Evolutionary conservation across 2,329 filamentous ascomycete genomes (phyloP).

Genomic region (Aspergillus melleus): DNA sequence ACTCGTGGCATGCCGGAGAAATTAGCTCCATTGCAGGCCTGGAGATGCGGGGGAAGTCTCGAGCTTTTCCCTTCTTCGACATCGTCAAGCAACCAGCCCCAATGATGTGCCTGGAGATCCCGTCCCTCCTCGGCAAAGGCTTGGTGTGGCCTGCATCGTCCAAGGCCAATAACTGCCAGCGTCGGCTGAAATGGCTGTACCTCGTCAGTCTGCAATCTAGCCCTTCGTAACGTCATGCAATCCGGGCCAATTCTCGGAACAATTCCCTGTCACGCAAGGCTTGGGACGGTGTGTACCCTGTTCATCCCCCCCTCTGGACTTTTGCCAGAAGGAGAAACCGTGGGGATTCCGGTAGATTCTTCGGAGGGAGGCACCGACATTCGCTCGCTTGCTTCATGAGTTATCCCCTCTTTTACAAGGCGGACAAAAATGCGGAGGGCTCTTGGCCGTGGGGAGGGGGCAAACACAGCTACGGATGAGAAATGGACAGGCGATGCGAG

Average conservation of each 20-base stretch:
- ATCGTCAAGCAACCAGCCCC: background rate
- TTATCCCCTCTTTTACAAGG: background rate
- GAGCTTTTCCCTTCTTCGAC: background rate
- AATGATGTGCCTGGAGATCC: background rate
- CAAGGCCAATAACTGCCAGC: background rate
- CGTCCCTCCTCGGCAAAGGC: background rate
- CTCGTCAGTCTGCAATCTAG: background rate
- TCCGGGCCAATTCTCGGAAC: background rate
- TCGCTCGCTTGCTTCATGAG: background rate
- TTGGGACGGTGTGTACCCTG: background rate
- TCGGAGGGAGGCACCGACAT: background rate
- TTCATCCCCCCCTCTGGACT: conserved; percentile 12
- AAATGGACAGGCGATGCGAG: background rate
- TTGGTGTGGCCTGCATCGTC: background rate
- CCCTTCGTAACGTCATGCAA: background rate
- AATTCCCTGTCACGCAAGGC: background rate
- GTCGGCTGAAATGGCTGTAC: background rate
- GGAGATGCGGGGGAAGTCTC: background rate
- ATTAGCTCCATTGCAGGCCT: background rate
- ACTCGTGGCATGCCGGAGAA: background rate
- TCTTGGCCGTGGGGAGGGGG: background rate
- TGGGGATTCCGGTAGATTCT: background rate
- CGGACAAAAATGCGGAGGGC: background rate
- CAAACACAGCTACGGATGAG: background rate
- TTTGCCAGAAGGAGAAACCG: conserved; percentile 11